Conservation (phyloP, 148 eudicot genomes). For the Fagopyrum homotropicum region DNA sequence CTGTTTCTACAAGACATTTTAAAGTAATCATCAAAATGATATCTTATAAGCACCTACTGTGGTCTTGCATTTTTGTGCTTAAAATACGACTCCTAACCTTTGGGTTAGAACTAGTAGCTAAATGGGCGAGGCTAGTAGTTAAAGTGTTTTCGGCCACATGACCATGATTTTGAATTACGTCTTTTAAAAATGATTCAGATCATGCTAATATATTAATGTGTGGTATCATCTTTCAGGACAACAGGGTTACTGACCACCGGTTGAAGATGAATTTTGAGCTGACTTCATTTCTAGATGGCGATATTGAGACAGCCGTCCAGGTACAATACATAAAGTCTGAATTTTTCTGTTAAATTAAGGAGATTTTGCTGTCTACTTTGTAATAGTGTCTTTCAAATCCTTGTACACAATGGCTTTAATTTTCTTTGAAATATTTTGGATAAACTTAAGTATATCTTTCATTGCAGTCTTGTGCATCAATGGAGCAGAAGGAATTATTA, state of each 20-base stretch:
- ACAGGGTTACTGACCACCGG: constrained; percentile 93
- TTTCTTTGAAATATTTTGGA: not conserved
- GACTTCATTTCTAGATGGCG: constrained; percentile 70
- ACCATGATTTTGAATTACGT: not conserved
- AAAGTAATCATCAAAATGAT: not conserved
- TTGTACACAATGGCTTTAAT: too few relatives aligned
- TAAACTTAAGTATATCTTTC: not conserved
- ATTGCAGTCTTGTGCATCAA: constrained; percentile 69
- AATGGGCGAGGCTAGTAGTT: not conserved
- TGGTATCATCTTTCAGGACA: constrained; percentile 46
- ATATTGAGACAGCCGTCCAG: constrained; percentile 88
- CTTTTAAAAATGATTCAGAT: not conserved
- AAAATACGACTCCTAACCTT: not conserved
- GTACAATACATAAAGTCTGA: constrained; percentile 23
- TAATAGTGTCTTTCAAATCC: not conserved
- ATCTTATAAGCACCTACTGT: not conserved
- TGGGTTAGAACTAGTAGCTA: not conserved
- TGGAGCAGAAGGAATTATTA: constrained; percentile 79
- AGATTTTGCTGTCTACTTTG: not conserved
- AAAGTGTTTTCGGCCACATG: not conserved
- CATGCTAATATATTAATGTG: not conserved
- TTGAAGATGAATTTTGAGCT: constrained; percentile 93
- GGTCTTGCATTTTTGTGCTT: not conserved
- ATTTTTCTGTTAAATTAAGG: not conserved
- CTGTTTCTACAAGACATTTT: not conserved